Evolutionary conservation across 129 eudicot species (phyloP), one percentile per base, ranked within the genome.

Genomic region (Artemisia annua): DNA sequence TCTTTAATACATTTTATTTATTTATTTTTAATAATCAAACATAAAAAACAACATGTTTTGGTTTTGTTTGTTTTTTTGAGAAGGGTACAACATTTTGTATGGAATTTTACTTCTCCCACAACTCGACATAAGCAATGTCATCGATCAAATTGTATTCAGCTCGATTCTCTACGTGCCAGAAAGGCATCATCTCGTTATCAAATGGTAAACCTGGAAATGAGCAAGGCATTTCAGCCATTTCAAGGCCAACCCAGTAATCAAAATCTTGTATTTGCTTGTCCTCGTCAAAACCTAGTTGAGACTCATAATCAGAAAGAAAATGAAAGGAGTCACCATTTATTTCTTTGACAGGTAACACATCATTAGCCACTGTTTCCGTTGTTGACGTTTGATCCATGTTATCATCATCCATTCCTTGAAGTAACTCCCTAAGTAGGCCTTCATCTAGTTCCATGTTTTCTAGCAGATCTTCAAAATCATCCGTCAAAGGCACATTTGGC

Each of bases 361-460:
- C 60, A 11, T 61, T 11, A 43, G 3, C 52, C 67, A 78, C 7
- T 8, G 72, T 24, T 15, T 78, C 82, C 46, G 65, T 14, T 24
- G 46, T 30, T 9, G 82, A 63, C 15, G 15, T 71, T 63, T 53
- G 77, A 48, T 63, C 66, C 8, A 18, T 30, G 32, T 54, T 46
- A 28, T 78, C 77, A 11, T 18, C 67, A 17, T 78, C 55, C 58
- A 78, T 64, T 56, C 54, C 75, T 30, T 78, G 77, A 16, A 78
- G 66, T 55, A 78, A 64, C 18, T 54, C 82, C 13, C 44, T 63
- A 19, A 78, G 72, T 12, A 78, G 19, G 62, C 15, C 82, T 64
- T 71, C 82, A 15, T 78, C 82, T 78, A 78, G 44, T 64, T 71
- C 82, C 72, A 78, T 78, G 68, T 64, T 72, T 26, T 78, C 73